These are phyloP conservation scores for Rhynchosporium graminicola DNA, from an alignment of 2,329 filamentous ascomycete species.

Conservation along the genomic window DNA sequence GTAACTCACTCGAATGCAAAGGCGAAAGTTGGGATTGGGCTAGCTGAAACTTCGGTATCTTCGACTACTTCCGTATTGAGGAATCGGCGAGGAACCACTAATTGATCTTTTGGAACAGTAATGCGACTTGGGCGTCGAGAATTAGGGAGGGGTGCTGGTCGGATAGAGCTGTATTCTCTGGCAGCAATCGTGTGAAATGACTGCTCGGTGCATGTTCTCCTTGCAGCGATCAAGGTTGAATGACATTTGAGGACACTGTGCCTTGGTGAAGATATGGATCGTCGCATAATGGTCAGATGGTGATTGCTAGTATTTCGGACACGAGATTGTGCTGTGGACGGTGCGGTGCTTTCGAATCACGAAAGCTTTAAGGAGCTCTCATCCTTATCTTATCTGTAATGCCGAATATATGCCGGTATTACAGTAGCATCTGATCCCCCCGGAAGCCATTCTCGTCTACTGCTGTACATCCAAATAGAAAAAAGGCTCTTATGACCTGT, in stretches of 20 bases:
- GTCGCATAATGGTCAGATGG: neutral
- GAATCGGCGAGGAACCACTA: neutral
- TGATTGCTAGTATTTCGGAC: neutral
- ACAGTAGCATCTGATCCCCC: neutral
- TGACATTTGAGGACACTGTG: neutral
- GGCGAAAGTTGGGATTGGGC: slow-evolving; percentile 46
- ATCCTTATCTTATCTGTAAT: slow-evolving; percentile 2
- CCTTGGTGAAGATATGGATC: neutral
- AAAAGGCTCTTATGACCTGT: neutral
- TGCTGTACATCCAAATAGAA: neutral
- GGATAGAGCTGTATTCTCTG: neutral
- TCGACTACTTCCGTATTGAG: neutral
- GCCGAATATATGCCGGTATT: slow-evolving; percentile 1
- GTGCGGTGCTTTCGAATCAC: no score
- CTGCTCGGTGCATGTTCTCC: neutral
- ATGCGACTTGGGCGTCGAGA: neutral
- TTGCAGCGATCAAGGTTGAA: neutral
- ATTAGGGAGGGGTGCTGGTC: neutral
- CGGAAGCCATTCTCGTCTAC: neutral
- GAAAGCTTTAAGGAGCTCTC: no score
- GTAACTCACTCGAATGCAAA: slow-evolving; percentile 57
- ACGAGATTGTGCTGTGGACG: no score
- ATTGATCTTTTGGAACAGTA: no score
- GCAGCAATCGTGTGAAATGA: neutral
- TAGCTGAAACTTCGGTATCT: neutral